A percentile compares a stretch with the other conserved stretches of the same genome.
phyloP scores from a whole-genome alignment of 441 rosid genomes.

The Pelargonium fulgidum region DNA sequence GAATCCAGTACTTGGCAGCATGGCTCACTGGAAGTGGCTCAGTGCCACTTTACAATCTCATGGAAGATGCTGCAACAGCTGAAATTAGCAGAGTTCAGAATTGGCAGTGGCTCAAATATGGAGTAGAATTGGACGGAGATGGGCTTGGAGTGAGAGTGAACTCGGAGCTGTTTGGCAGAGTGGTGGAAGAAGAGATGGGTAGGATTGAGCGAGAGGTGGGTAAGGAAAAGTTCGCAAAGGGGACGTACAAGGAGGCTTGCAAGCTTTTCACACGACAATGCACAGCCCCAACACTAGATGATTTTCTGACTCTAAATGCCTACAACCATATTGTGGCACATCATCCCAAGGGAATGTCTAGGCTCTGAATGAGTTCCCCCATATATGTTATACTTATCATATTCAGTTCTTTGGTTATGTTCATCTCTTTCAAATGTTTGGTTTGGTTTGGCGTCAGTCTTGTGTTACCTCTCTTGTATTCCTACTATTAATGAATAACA shows the following conservation, averaged over 20 bases:
- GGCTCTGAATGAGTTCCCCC: constrained; percentile 29
- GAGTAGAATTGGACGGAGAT: constrained; percentile 69
- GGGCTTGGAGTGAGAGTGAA: constrained; percentile 63
- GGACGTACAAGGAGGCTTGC: constrained; percentile 68
- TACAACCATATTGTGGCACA: constrained; percentile 59
- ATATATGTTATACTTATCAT: no score
- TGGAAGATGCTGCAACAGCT: constrained; percentile 94
- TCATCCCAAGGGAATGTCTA: constrained; percentile 43
- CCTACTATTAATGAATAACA: no score
- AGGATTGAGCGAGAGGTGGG: constrained; percentile 83
- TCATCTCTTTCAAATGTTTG: no score
- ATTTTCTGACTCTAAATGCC: constrained; percentile 71
- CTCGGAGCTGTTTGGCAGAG: constrained; percentile 56
- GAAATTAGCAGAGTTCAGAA: constrained; percentile 92
- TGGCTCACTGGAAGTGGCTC: constrained; percentile 88
- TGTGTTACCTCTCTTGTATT: no score
- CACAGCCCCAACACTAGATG: constrained; percentile 49
- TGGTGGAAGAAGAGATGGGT: constrained; percentile 79
- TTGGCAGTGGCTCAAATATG: constrained; percentile 88
- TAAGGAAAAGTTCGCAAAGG: constrained; percentile 56
- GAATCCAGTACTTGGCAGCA: constrained; percentile 80
- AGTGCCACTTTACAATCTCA: constrained; percentile 86
- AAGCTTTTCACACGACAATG: constrained; percentile 70
- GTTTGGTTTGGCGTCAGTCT: no score
- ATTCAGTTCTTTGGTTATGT: no score